Evolutionary conservation across 805 yeast genomes (phyloP).

Genomic region (Schwanniomyces yamadae): DNA sequence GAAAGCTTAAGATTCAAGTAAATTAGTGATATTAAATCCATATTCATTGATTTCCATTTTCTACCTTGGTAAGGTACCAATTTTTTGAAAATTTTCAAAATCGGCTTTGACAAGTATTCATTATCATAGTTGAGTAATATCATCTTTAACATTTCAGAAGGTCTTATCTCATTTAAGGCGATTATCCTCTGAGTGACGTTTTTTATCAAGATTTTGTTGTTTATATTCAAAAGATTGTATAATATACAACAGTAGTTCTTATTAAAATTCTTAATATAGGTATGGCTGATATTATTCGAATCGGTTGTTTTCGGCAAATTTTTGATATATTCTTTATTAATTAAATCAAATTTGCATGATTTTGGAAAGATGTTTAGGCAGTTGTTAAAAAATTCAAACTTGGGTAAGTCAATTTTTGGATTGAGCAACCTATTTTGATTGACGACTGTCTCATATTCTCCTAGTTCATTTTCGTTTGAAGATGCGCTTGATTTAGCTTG

Average conservation of each 20-base stretch:
- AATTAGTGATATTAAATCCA: slow-evolving; percentile 89
- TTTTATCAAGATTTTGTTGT: slow-evolving; percentile 58
- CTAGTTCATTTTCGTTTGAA: slow-evolving; percentile 8
- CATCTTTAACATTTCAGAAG: slow-evolving; percentile 60
- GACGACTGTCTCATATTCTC: slow-evolving; percentile 32
- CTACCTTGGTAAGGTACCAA: slow-evolving; percentile 88
- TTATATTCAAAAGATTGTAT: slow-evolving; percentile 51
- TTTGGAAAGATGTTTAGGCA: slow-evolving; percentile 25
- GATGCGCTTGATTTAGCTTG: slow-evolving; percentile 9
- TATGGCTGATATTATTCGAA: slow-evolving; percentile 24
- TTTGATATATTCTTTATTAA: slow-evolving; percentile 29
- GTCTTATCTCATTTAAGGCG: slow-evolving; percentile 58
- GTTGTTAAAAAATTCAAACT: slow-evolving; percentile 36
- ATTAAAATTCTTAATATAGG: slow-evolving; percentile 31
- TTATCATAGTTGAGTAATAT: slow-evolving; percentile 59
- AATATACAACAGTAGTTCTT: slow-evolving; percentile 47
- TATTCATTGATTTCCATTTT: slow-evolving; percentile 89
- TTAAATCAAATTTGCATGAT: slow-evolving; percentile 18
- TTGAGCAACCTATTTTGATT: slow-evolving; percentile 42
- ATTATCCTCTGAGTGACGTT: slow-evolving; percentile 71
- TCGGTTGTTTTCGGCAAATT: slow-evolving; percentile 27
- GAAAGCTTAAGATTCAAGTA: slow-evolving; percentile 72
- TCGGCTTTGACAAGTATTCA: slow-evolving; percentile 60
- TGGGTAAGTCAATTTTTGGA: slow-evolving; percentile 32
- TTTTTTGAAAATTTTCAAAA: slow-evolving; percentile 70